phyloP scores from a whole-genome alignment of 352 stramenopile genomes.

The Albugo laibachii region DNA sequence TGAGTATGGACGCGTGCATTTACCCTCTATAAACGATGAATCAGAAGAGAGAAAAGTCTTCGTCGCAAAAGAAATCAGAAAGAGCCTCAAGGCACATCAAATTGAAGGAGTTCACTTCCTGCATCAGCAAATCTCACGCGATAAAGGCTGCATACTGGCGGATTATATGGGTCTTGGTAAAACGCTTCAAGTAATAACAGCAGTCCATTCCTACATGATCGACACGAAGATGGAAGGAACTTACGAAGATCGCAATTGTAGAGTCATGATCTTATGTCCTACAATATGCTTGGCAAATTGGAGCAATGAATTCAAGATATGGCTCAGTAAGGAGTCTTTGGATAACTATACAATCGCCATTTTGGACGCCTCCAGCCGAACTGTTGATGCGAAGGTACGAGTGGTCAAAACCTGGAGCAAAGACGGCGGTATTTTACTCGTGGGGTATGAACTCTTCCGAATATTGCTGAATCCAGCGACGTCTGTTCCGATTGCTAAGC shows the following conservation, averaged over 20 bases:
- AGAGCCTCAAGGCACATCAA: slow-evolving; percentile 60
- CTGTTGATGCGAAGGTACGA: slow-evolving; percentile 20
- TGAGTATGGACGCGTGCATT: slow-evolving; percentile 29
- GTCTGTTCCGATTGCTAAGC: slow-evolving; percentile 11
- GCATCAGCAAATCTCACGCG: slow-evolving; percentile 21
- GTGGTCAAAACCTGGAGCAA: slow-evolving; percentile 55
- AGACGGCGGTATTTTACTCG: slow-evolving; percentile 54
- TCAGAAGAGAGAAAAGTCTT: not conserved
- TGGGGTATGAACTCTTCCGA: slow-evolving; percentile 83
- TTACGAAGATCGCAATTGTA: not conserved
- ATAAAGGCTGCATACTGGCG: slow-evolving; percentile 65
- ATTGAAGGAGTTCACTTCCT: slow-evolving; percentile 52
- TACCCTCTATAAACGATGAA: slow-evolving; percentile 5
- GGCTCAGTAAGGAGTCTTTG: slow-evolving; percentile 57
- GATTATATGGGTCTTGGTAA: slow-evolving; percentile 85
- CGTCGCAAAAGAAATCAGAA: slow-evolving; percentile 54
- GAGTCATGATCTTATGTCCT: slow-evolving; percentile 85
- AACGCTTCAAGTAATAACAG: slow-evolving; percentile 71
- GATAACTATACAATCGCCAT: slow-evolving; percentile 29
- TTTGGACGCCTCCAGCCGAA: slow-evolving; percentile 43
- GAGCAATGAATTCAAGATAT: slow-evolving; percentile 95
- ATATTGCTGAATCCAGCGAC: slow-evolving; percentile 54
- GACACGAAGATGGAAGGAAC: slow-evolving; percentile 16
- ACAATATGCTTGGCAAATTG: slow-evolving; percentile 95
- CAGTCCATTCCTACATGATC: slow-evolving; percentile 63